Conservation (phyloP, 495 filamentous ascomycete species). For the Jackrogersella minutella region DNA sequence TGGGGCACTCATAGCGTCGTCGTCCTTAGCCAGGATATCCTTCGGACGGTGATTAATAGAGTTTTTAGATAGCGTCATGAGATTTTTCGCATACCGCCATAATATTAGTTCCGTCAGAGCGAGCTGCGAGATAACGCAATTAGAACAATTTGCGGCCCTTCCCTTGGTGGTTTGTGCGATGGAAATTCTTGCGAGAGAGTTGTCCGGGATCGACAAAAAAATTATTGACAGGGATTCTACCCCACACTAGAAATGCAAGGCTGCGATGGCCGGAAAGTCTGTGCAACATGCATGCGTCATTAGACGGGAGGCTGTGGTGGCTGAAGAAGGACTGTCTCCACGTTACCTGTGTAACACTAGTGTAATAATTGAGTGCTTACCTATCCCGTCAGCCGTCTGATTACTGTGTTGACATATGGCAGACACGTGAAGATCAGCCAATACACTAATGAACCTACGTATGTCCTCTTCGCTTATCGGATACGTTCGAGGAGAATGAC, state of each 20-base stretch:
- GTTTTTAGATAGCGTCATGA: neutral
- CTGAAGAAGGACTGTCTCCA: neutral
- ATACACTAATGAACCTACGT: neutral
- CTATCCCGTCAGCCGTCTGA: neutral
- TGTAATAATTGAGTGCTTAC: slow-evolving; percentile 1
- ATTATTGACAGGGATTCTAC: slow-evolving; percentile 31
- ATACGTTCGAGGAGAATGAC: neutral
- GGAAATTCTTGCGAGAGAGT: neutral
- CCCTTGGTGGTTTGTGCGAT: slow-evolving; percentile 22
- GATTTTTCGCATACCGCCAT: slow-evolving; percentile 30
- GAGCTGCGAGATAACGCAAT: neutral
- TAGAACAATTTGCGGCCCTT: neutral
- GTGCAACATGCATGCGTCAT: slow-evolving; percentile 32
- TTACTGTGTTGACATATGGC: neutral
- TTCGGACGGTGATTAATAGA: slow-evolving; percentile 7
- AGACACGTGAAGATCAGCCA: neutral
- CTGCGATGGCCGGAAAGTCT: neutral
- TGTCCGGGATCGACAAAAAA: slow-evolving; percentile 13
- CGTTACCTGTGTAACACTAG: neutral
- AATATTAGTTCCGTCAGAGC: slow-evolving; percentile 1
- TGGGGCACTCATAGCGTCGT: slow-evolving; percentile 50
- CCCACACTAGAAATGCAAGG: slow-evolving; percentile 21
- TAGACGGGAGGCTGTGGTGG: slow-evolving; percentile 10
- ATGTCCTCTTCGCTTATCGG: neutral
- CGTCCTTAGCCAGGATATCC: slow-evolving; percentile 21